Percentiles rank a stretch among this genome's conserved stretches.
phyloP scores from a whole-genome alignment of 192 early-diverging fungal genomes.

The Coemansia sp. region DNA sequence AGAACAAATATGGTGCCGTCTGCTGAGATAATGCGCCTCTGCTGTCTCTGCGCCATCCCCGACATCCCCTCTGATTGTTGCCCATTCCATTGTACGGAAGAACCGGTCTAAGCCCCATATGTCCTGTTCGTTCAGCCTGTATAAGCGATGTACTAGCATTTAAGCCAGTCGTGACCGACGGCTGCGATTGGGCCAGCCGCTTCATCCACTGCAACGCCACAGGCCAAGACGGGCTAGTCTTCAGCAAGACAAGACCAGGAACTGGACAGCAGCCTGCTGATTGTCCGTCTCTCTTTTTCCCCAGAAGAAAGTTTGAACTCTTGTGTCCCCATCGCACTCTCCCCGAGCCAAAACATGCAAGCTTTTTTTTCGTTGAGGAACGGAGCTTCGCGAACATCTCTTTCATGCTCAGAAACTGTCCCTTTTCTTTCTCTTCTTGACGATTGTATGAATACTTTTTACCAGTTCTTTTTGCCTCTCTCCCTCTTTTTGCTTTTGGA shows the following conservation, averaged over 20 bases:
- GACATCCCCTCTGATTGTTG: not conserved
- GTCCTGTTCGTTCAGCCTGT: not conserved
- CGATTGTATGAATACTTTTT: not conserved
- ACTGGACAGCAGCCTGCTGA: not conserved
- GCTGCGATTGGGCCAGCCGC: conserved; percentile 4
- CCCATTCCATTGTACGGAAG: not conserved
- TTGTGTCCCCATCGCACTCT: not conserved
- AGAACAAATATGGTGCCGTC: conserved; percentile 14
- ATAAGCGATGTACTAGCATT: not conserved
- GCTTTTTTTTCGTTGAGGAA: not conserved
- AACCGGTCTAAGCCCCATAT: not conserved
- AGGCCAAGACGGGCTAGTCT: not conserved
- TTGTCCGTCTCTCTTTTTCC: not conserved
- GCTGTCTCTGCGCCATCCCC: not conserved
- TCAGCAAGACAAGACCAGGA: not conserved
- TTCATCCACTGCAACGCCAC: not conserved
- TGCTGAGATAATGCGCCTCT: not conserved
- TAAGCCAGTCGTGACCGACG: not conserved
- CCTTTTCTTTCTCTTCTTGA: conserved; percentile 10
- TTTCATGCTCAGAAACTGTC: conserved; percentile 1
- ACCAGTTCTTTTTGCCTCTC: conserved; percentile 3
- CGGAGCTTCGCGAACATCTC: not conserved
- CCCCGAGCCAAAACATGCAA: not conserved
- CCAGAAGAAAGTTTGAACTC: not conserved
- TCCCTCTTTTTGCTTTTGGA: conserved; percentile 6